A percentile compares a stretch with the other conserved stretches of the same genome.
These are phyloP conservation scores for Puccinia horiana DNA, from an alignment of 1,284 basidiomycete genomes.

Conservation along the genomic window DNA sequence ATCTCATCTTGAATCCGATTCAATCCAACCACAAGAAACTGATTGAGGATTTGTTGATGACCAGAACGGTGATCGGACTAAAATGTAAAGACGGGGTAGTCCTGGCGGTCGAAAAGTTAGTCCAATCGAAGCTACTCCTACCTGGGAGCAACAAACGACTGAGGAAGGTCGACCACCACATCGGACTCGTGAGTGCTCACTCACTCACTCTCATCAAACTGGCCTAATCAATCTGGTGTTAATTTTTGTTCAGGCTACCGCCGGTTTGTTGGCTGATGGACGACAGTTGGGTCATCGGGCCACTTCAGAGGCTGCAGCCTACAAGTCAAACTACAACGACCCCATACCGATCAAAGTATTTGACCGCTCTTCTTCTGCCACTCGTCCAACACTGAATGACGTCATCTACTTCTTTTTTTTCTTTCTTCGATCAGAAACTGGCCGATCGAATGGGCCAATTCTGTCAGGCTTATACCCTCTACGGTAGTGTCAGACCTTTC, in stretches of 20 bases:
- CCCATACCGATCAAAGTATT: constrained; percentile 78
- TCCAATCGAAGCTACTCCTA: constrained; percentile 95
- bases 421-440: constrained; percentile 65
- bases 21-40: background rate
- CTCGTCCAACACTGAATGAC: background rate
- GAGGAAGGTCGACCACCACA: constrained; percentile 86
- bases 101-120: constrained; percentile 92
- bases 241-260: constrained; percentile 70
- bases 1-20: background rate
- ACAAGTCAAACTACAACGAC: constrained; percentile 74
- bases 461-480: constrained; percentile 93
- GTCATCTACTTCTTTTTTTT: background rate
- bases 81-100: constrained; percentile 91
- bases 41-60: background rate
- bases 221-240: background rate
- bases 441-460: constrained; percentile 83
- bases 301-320: constrained; percentile 77
- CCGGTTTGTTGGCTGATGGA: constrained; percentile 91
- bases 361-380: background rate
- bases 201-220: background rate
- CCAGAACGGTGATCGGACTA: constrained; percentile 85
- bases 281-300: constrained; percentile 83
- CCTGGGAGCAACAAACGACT: constrained; percentile 91
- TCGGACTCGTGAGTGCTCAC: constrained; percentile 72
- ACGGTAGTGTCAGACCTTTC: constrained; percentile 96